Base-by-base conservation (phyloP, 2,329 filamentous ascomycete species). In the Pseudomassariella vexata region DNA sequence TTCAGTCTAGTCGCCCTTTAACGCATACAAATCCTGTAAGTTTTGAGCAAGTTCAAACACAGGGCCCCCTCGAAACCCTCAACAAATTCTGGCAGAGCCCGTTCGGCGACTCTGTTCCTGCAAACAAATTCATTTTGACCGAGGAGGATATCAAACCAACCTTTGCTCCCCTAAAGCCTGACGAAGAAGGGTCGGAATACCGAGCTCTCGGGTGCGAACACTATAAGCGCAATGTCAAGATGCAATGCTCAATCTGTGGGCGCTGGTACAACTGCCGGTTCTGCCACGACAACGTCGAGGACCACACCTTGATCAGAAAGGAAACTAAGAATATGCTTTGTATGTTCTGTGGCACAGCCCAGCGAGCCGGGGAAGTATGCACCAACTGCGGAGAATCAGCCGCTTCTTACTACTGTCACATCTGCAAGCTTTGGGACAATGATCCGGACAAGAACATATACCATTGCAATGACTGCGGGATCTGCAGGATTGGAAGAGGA, bases 351-450 rank as follows among this genome's bases (percentile, higher is more conserved):
- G 78, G 80, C 6, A 86, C 83, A 35, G 82, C 92, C 2, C 92
- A 98, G 49, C 76, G 76, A 35, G 89, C 85, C 4, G 78, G 77
- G 19, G 86, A 94, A 41, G 70, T 76, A 31, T 98, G 92, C 56
- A 68, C 73, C 30, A 70, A 76, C 35, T 98, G 92, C 54, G 82
- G 80, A 12, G 77, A 79, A 45, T 75, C 79, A 36, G 77, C 86
- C 6, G 88, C 90, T 9, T 83, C 83, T 50, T 96, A 96, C 57
- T 98, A 94, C 55, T 98, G 92, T 62, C 75, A 79, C 33, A 83
- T 92, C 34, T 98, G 92, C 69, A 95, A 95, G 60, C 70, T 98
- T 2, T 98, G 92, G 92, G 90, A 96, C 51, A 88, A 96, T 50
- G 85, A 95, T 46, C 76, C 79, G 34, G 81, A 79, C 44, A 95